Evolutionary conservation across 1,284 basidiomycete species (phyloP), one percentile per base, ranked within the genome.

Genomic region (Kwoniella shivajii): DNA sequence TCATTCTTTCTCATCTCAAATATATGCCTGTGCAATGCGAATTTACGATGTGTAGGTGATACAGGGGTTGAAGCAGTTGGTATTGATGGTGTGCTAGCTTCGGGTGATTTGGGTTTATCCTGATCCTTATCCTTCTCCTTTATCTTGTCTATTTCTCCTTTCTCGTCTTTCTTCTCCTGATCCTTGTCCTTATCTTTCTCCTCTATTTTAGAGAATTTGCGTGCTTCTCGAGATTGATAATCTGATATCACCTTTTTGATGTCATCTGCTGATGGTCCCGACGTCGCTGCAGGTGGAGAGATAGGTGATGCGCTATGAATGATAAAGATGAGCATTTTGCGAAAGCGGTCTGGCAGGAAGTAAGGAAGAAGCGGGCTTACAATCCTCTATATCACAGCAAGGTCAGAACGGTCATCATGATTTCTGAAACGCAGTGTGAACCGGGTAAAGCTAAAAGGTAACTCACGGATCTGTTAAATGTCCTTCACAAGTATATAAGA

Each of bases 171-270:
- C n/a, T 51, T 59, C 3, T 58, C 59, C 44, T 65, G 61, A 13
- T 62, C 58, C 36, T 53, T 33, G 22, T 51, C 49, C 13, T 43
- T 50, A n/a, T 48, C 29, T 47, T 63, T 52, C 18, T 63, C 55
- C 7, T 56, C 47, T 6, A 59, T 45, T 33, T 64, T 53, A 2
- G 43, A 50, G 36, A 62, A 56, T 42, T 71, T 70, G 22, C 60
- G 59, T 11, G 65, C 69, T 64, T 77, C 71, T 31, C 67, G 66
- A 9, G 69, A 58, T 24, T 71, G 61, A 57, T 77, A 70, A 22
- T 78, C 77, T 18, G 68, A 57, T 22, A 78, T 62, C 18, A 78
- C 77, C 53, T 75, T 76, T 33, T 70, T 67, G 50, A 78, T 75
- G 18, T 78, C 77, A n/a, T 73, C 74, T 13, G 71, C 59, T 9